A percentile compares a stretch with the other conserved stretches of the same genome.
These are phyloP conservation scores for Microthlaspi erraticum DNA, from an alignment of 345 rosid species.

Conservation along the genomic window DNA sequence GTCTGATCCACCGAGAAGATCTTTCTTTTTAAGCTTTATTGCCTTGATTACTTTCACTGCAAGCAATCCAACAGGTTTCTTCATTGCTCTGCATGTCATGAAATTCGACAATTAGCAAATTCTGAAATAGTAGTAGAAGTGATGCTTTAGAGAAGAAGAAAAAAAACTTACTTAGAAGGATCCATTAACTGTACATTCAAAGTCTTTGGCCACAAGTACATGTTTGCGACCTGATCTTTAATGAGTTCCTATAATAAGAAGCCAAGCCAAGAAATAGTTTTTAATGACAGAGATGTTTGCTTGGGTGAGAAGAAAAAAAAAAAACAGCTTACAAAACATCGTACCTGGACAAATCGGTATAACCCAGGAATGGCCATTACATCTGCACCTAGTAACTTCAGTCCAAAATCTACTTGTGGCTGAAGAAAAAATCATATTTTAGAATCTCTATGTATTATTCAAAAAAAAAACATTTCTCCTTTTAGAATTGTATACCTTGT, in stretches of 20 bases:
- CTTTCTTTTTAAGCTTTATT: constrained; percentile 80
- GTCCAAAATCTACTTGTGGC: constrained; percentile 97
- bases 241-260: constrained; percentile 70
- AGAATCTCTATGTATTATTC: constrained; percentile 1
- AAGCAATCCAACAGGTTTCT: constrained; percentile 86
- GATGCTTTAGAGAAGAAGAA: not conserved
- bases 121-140: not conserved
- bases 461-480: not conserved
- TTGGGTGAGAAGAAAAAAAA: not conserved
- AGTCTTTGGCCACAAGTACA: constrained; percentile 97
- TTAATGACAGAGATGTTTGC: not conserved
- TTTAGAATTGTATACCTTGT: constrained; percentile 62
- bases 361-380: constrained; percentile 96
- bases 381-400: constrained; percentile 87
- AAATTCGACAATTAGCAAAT: constrained; percentile 7
- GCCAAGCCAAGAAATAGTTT: not conserved
- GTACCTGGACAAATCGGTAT: constrained; percentile 80
- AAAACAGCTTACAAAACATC: not conserved
- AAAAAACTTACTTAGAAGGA: constrained; percentile 62
- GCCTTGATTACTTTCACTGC: constrained; percentile 73
- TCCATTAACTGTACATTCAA: constrained; percentile 81
- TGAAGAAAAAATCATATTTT: constrained; percentile 43
- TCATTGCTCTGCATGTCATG: constrained; percentile 59
- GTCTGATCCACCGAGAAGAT: constrained; percentile 86
- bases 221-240: constrained; percentile 90